Base-by-base conservation (phyloP, 192 early-diverging fungal species). In the Backusella australiensis region DNA sequence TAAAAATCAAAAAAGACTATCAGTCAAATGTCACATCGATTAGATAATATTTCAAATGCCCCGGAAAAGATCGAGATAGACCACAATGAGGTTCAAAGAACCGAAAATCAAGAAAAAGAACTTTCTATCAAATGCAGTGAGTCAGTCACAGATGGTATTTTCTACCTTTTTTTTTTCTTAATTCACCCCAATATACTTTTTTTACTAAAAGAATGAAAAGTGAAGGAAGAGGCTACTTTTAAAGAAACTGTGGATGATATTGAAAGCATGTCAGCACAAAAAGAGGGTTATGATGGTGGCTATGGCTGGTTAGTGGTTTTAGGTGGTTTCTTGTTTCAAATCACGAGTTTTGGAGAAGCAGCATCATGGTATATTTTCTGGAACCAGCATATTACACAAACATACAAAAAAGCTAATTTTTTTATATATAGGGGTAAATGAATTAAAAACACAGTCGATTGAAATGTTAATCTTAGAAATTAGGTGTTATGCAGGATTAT, bases 281-380 rank as follows among this genome's bases (percentile, higher is more conserved):
- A 39, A 5, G 56, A 74, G 0, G 72, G 41, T 38, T 67, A 75
- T 29, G 80, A 84, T 66, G 82, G 82, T 19, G 82, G 82, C 1
- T 84, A 78, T 75, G 82, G 82, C 7, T 84, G 82, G 82, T 11
- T 79, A n/a, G 77, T 84, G 12, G 80, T 84, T 66, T 70, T 81
- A 42, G 82, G 82, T 39, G 80, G 77, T n/a, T 81, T 84, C 67
- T 71, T 84, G 72, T 78, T 84, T 29, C 82, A 84, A 59, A 39
- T 74, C 15, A 74, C 72, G 14, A 65, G 53, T 41, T 74, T 65
- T 74, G 72, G 72, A 14, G 38, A 34, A 39, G 52, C 72, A 36
- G 53, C 72, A 36, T 59, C 53, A 21, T 74, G 72, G 72, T 74
- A 74, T 46, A 39, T 44, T 29, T 32, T 42, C 44, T 72, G 17